A percentile compares a stretch with the other conserved stretches of the same genome.
Evolutionary conservation across 2,329 filamentous ascomycete genomes (phyloP).

Genomic region (Exophiala alcalophila): DNA sequence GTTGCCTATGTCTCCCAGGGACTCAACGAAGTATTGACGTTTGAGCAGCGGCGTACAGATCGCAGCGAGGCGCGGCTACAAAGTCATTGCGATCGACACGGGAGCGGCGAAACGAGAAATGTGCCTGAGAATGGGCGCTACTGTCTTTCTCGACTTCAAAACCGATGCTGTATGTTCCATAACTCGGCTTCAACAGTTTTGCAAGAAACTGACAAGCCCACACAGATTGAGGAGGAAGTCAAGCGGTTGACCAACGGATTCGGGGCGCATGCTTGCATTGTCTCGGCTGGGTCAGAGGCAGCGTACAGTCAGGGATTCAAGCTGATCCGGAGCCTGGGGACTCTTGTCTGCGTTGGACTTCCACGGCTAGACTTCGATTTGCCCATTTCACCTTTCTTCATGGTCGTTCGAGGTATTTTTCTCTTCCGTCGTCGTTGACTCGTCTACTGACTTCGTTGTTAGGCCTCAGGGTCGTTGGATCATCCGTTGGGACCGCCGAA

Average conservation of each 20-base stretch:
- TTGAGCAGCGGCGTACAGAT: slow-evolving; percentile 38
- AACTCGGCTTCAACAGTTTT: neutral
- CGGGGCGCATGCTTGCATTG: slow-evolving; percentile 48
- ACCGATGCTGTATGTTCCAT: slow-evolving; percentile 36
- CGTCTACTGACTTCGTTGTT: slow-evolving; percentile 17
- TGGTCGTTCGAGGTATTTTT: slow-evolving; percentile 44
- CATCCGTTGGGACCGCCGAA: slow-evolving; percentile 44
- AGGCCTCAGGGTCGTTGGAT: slow-evolving; percentile 45
- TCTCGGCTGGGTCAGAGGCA: slow-evolving; percentile 45
- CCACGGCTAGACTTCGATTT: slow-evolving; percentile 44
- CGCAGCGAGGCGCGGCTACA: slow-evolving; percentile 37
- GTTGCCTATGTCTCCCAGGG: neutral
- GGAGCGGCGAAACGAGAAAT: slow-evolving; percentile 37
- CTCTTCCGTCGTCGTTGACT: neutral
- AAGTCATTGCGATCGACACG: slow-evolving; percentile 40
- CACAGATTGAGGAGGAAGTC: slow-evolving; percentile 36
- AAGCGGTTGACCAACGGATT: slow-evolving; percentile 39
- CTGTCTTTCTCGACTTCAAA: slow-evolving; percentile 37
- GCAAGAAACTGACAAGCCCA: too few species aligned
- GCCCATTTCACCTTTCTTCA: slow-evolving; percentile 47
- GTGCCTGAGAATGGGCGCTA: slow-evolving; percentile 36
- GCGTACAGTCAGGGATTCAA: slow-evolving; percentile 46
- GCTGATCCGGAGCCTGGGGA: slow-evolving; percentile 46
- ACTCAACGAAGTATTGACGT: neutral
- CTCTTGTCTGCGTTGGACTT: slow-evolving; percentile 49